A percentile compares a stretch with the other conserved stretches of the same genome.
phyloP scores from a whole-genome alignment of 108 stramenopile species.

The Skeletonema costatum region DNA sequence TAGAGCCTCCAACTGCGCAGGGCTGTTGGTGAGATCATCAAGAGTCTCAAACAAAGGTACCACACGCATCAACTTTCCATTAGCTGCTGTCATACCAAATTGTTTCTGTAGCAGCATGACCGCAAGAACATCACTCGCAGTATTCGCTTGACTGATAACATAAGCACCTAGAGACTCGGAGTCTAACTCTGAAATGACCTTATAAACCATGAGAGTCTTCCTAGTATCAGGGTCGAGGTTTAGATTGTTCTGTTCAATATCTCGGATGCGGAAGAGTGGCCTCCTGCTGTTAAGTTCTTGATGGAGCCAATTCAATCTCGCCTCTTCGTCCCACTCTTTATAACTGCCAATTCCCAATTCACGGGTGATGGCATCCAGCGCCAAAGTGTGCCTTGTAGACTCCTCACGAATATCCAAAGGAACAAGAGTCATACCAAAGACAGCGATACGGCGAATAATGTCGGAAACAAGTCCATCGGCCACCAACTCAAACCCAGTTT shows the following conservation, averaged over 20 bases:
- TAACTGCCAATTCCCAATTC: constrained; percentile 93
- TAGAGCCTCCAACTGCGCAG: constrained; percentile 66
- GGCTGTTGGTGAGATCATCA: constrained; percentile 86
- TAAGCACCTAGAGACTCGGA: constrained; percentile 93
- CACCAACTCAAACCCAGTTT: constrained; percentile 85
- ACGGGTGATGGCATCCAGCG: constrained; percentile 91
- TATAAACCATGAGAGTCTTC: constrained; percentile 79
- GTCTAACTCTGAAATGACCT: constrained; percentile 73
- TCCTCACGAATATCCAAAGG: constrained; percentile 97
- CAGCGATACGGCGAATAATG: constrained; percentile 87
- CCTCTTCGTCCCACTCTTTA: constrained; percentile 91
- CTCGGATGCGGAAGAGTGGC: constrained; percentile 85
- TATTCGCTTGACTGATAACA: constrained; percentile 92
- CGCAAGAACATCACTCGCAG: constrained; percentile 95
- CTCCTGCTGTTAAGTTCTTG: constrained; percentile 85
- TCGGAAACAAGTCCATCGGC: constrained; percentile 93
- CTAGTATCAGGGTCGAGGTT: constrained; percentile 63
- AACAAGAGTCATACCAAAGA: constrained; percentile 92
- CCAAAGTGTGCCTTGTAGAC: constrained; percentile 88
- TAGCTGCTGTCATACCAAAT: constrained; percentile 80
- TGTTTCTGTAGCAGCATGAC: constrained; percentile 96
- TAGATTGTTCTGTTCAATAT: constrained; percentile 54
- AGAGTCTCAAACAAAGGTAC: constrained; percentile 98
- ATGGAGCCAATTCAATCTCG: constrained; percentile 83
- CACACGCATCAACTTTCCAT: constrained; percentile 90